phyloP scores from a whole-genome alignment of 257 asterid species.

The Nicotiana obtusifolia region DNA sequence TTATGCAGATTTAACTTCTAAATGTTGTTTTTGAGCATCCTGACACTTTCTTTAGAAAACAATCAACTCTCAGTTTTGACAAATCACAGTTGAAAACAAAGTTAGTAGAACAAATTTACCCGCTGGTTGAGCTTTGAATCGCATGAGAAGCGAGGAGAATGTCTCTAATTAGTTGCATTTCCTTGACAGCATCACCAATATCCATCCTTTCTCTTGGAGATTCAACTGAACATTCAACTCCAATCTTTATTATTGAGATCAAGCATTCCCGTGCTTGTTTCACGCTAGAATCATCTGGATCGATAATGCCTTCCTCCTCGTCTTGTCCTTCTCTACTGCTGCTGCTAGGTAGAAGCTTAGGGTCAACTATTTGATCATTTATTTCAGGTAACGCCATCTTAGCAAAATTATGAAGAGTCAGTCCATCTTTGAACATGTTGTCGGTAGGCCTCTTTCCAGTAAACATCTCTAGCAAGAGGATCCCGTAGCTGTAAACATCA shows the following conservation, averaged over 20 bases:
- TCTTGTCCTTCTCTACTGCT: constrained; percentile 1
- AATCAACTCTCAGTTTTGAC: background rate
- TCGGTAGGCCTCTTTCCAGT: constrained; percentile 20
- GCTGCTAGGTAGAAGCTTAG: constrained; percentile 2
- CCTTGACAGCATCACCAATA: background rate
- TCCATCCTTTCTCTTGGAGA: background rate
- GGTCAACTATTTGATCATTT: constrained; percentile 16
- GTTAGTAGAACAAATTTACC: constrained; percentile 6
- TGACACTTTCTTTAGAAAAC: background rate
- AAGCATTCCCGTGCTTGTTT: background rate
- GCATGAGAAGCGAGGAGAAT: constrained; percentile 19
- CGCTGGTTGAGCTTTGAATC: constrained; percentile 16
- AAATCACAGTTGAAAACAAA: background rate
- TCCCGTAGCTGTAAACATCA: constrained; percentile 12
- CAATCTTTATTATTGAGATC: background rate
- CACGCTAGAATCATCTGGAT: background rate
- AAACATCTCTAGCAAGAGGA: constrained; percentile 22
- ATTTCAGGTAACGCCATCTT: constrained; percentile 8
- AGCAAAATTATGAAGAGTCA: constrained; percentile 13
- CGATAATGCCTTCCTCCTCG: constrained; percentile 4
- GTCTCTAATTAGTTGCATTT: constrained; percentile 11
- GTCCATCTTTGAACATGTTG: constrained; percentile 12
- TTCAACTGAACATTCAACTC: constrained; percentile 4
- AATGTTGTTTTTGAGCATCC: background rate
- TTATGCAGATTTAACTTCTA: background rate